Percentiles rank a stretch among this genome's conserved stretches.
Conservation (phyloP, 148 eudicot genomes). For the Arbutus unedo region DNA sequence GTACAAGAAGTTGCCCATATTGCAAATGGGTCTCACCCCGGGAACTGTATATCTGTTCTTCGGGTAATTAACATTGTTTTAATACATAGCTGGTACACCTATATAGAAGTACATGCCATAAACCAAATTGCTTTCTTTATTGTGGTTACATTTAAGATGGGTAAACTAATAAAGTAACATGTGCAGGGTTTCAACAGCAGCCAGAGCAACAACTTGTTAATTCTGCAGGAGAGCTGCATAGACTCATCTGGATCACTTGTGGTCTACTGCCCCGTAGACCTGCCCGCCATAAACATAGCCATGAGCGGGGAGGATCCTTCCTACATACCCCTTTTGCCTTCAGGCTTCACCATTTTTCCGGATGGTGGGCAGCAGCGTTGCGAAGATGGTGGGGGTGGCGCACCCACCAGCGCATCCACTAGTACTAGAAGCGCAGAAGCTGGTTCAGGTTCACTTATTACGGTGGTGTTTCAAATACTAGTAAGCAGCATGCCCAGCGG, state of each 20-base stretch:
- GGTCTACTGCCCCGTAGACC: constrained; percentile 44
- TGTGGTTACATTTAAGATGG: background rate
- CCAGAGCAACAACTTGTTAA: constrained; percentile 45
- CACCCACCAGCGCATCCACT: constrained; percentile 21
- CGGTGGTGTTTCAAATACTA: constrained; percentile 46
- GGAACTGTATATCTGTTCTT: constrained; percentile 50
- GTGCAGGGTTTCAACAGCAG: constrained; percentile 35
- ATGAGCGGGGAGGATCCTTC: constrained; percentile 52
- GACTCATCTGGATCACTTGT: constrained; percentile 44
- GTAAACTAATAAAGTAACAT: background rate
- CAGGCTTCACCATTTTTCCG: constrained; percentile 42
- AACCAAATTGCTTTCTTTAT: background rate
- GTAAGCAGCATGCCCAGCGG: constrained; percentile 36
- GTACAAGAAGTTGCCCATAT: constrained; percentile 53
- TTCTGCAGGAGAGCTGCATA: constrained; percentile 53
- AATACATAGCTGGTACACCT: background rate
- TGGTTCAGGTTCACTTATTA: constrained; percentile 40
- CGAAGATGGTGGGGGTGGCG: background rate
- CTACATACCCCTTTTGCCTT: constrained; percentile 44
- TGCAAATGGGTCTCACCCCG: constrained; percentile 58
- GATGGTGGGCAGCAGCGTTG: constrained; percentile 17
- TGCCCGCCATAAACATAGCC: constrained; percentile 38
- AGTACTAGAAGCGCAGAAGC: constrained; percentile 14
- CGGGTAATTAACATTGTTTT: constrained; percentile 26
- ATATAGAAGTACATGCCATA: background rate